A percentile compares a stretch with the other conserved stretches of the same genome.
These are phyloP conservation scores for Polygonum maritimum DNA, from an alignment of 148 eudicot species.

Conservation along the genomic window DNA sequence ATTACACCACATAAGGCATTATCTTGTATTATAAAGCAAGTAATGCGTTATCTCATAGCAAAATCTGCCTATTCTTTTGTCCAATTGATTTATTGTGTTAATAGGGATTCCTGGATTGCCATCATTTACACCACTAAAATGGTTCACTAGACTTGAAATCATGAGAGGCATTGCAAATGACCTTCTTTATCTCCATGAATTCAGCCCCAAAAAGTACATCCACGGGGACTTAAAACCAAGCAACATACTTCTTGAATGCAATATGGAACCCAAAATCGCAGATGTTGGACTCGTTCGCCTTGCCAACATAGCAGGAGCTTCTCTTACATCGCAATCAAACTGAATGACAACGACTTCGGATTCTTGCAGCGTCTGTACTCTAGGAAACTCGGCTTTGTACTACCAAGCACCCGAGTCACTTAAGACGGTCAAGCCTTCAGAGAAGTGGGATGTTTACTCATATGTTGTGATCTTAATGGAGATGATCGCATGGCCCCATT, in stretches of 20 bases:
- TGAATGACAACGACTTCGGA: constrained; percentile 42
- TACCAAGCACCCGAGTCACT: constrained; percentile 91
- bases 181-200: constrained; percentile 74
- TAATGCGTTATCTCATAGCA: too few species aligned
- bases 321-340: constrained; percentile 57
- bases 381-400: constrained; percentile 23
- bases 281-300: constrained; percentile 90
- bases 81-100: constrained; percentile 11
- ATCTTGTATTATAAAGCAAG: too few species aligned
- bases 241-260: constrained; percentile 63
- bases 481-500: constrained; percentile 27
- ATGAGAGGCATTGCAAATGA: constrained; percentile 81
- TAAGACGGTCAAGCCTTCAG: constrained; percentile 82
- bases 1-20: too few species aligned
- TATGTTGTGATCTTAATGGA: constrained; percentile 82
- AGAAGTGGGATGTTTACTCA: constrained; percentile 96
- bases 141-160: constrained; percentile 61
- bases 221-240: constrained; percentile 91
- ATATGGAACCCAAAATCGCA: constrained; percentile 78
- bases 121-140: constrained; percentile 60
- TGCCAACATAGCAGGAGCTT: constrained; percentile 69
- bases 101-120: constrained; percentile 68
- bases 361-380: constrained; percentile 23
- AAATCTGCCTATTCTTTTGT: neutral
- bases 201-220: constrained; percentile 85